Evolutionary conservation across 2,329 filamentous ascomycete genomes (phyloP).

Genomic region (Fusarium longipes): DNA sequence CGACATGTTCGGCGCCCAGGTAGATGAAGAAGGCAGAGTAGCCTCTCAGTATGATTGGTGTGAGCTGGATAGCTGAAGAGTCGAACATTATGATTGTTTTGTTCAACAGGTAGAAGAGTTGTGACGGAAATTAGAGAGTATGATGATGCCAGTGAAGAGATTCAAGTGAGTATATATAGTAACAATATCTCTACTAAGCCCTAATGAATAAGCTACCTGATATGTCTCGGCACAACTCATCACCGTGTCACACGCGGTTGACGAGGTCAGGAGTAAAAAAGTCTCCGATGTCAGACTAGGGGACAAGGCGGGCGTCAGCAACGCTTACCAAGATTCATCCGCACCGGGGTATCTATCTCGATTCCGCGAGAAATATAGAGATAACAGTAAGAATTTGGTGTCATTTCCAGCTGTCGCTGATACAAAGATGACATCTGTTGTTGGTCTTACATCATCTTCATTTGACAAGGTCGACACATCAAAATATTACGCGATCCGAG

Average conservation of each 20-base stretch:
- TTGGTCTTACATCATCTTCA: background rate
- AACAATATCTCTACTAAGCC: no score
- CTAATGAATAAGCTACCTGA: background rate
- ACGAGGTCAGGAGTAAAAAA: background rate
- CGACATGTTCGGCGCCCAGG: background rate
- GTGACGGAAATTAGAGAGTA: fast-evolving
- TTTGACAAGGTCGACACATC: background rate
- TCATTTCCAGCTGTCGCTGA: background rate
- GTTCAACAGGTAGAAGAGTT: background rate
- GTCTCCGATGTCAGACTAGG: background rate
- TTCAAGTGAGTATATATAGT: background rate
- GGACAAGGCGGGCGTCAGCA: background rate
- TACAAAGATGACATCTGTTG: background rate
- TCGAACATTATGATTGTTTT: background rate
- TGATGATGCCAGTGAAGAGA: background rate
- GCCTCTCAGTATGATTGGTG: background rate
- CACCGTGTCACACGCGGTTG: background rate
- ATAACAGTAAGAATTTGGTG: background rate
- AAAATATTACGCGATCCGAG: background rate
- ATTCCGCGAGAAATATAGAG: background rate
- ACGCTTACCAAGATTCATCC: background rate
- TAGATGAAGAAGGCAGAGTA: background rate
- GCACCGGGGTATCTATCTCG: background rate
- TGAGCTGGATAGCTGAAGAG: background rate
- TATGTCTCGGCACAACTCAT: background rate